phyloP scores from a whole-genome alignment of 306 rosid species.

The Bauhinia variegata region DNA sequence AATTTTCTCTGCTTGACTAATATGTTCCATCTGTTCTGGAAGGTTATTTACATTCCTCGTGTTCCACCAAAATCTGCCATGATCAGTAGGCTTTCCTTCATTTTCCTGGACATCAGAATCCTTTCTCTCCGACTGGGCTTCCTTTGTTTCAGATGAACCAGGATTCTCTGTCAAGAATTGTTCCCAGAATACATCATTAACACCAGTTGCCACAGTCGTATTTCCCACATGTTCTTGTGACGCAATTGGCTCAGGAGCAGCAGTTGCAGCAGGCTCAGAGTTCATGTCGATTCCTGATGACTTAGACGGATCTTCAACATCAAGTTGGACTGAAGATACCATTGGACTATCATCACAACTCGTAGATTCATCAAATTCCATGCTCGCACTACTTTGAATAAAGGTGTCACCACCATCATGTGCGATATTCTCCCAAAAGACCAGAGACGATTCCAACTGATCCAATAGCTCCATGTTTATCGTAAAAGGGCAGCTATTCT shows the following conservation, averaged over 20 bases:
- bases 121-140: constrained; percentile 64
- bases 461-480: constrained; percentile 49
- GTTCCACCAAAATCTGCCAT: constrained; percentile 63
- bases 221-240: constrained; percentile 42
- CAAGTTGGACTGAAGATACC: constrained; percentile 51
- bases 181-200: constrained; percentile 79
- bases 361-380: constrained; percentile 59
- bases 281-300: constrained; percentile 68
- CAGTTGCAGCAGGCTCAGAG: constrained; percentile 53
- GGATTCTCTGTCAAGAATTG: constrained; percentile 88
- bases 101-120: constrained; percentile 49
- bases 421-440: constrained; percentile 63
- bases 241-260: constrained; percentile 43
- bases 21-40: constrained; percentile 76
- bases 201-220: constrained; percentile 47
- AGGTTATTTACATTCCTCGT: constrained; percentile 61
- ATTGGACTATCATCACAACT: constrained; percentile 53
- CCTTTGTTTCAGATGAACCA: constrained; percentile 64
- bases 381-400: constrained; percentile 41
- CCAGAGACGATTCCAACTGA: constrained; percentile 60
- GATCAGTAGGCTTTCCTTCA: constrained; percentile 59
- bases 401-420: constrained; percentile 37
- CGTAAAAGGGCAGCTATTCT: constrained; percentile 26
- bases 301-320: constrained; percentile 48
- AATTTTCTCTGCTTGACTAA: constrained; percentile 58